These are phyloP conservation scores for Umbelopsis vinacea DNA, from an alignment of 192 early-diverging fungal species.

Conservation along the genomic window DNA sequence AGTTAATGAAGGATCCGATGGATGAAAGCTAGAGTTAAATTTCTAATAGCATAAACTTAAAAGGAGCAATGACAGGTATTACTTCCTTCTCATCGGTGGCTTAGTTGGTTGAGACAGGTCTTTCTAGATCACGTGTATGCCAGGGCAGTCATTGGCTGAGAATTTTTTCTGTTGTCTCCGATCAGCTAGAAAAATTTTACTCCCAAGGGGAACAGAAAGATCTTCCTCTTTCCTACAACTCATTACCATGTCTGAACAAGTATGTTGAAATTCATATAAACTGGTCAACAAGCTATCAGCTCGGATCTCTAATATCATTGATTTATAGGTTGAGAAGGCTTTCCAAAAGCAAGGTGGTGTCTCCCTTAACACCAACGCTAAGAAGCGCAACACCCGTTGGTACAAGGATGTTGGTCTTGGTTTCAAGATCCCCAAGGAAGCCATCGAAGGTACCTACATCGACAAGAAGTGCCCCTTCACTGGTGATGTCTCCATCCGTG, in stretches of 20 bases:
- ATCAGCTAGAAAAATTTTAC: constrained; percentile 13
- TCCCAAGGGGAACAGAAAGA: neutral
- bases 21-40: too few species aligned
- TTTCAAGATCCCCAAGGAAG: constrained; percentile 98
- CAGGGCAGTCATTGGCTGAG: neutral
- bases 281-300: neutral
- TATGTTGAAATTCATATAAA: neutral
- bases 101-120: too few species aligned
- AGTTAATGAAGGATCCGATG: too few species aligned
- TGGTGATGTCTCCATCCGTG: constrained; percentile 92
- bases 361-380: constrained; percentile 89
- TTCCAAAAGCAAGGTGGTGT: constrained; percentile 96
- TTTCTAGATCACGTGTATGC: neutral
- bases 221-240: constrained; percentile 23
- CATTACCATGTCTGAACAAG: constrained; percentile 24
- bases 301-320: neutral
- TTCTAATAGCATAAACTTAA: too few species aligned
- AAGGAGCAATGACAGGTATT: neutral
- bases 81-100: neutral
- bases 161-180: constrained; percentile 5
- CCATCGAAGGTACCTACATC: constrained; percentile 96
- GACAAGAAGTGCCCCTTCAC: constrained; percentile 99
- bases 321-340: constrained; percentile 85
- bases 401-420: constrained; percentile 99
- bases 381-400: constrained; percentile 88